These are phyloP conservation scores for Dendryphion nanum DNA, from an alignment of 2,329 filamentous ascomycete species.

Conservation along the genomic window DNA sequence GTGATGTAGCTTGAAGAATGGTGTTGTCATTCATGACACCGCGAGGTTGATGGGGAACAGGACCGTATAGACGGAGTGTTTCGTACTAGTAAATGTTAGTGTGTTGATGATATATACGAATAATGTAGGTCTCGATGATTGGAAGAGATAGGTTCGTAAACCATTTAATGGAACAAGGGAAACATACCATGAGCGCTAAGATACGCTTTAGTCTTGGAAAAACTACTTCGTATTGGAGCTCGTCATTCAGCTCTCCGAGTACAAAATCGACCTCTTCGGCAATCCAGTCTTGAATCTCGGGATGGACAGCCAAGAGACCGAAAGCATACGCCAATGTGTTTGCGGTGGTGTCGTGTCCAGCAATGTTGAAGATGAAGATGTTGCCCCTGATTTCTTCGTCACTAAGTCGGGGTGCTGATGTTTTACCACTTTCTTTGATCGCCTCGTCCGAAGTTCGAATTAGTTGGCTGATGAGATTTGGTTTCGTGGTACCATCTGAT, in stretches of 20 bases:
- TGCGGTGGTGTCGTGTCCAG: conserved; percentile 35
- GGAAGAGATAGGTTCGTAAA: neutral
- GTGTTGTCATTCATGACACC: conserved; percentile 3
- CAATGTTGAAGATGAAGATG: conserved; percentile 15
- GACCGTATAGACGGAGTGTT: conserved; percentile 26
- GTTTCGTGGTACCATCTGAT: conserved; percentile 1
- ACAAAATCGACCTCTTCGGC: conserved; percentile 44
- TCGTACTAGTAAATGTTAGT: conserved; percentile 18
- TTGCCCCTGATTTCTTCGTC: conserved; percentile 18
- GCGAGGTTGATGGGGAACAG: conserved; percentile 18
- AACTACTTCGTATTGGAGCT: conserved; percentile 39
- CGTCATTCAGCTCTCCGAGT: conserved; percentile 22
- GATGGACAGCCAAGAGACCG: conserved; percentile 45
- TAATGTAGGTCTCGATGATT: neutral
- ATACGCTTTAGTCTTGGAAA: conserved; percentile 47
- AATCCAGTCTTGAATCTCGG: conserved; percentile 48
- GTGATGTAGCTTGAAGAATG: conserved; percentile 6
- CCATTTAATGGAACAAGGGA: no score
- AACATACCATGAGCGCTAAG: conserved; percentile 49
- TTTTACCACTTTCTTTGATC: conserved; percentile 9
- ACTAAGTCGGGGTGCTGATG: conserved; percentile 7
- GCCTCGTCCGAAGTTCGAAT: conserved; percentile 19
- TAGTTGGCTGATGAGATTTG: conserved; percentile 31
- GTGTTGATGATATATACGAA: neutral
- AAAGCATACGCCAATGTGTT: conserved; percentile 45